Evolutionary conservation across 2,329 filamentous ascomycete species (phyloP), one percentile per base, ranked within the genome.

Genomic region (Aaosphaeria pasadenensis): DNA sequence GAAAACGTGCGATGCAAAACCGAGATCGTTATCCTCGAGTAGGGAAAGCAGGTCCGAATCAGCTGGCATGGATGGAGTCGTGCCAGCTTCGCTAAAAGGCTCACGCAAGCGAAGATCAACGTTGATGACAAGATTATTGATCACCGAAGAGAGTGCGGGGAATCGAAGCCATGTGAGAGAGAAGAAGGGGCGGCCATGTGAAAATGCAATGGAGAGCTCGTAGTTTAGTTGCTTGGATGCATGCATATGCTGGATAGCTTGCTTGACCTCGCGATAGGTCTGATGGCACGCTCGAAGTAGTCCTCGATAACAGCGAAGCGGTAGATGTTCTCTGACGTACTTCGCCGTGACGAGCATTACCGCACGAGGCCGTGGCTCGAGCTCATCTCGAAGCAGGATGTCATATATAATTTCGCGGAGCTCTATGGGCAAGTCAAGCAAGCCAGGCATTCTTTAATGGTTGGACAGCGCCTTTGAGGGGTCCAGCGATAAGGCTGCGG

Each of bases 121-220:
- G 35, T 65, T 64, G 46, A 66, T 60, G 36, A 54, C 44, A 2
- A 66, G 49, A 28, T 62, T 54, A 32, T 65, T 65, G 31, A 66
- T 57, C 2, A 56, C 58, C 7, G 60, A 54, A 31, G 60, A 65
- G 17, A 66, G 48, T 11, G 53, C 61, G 13, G 62, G 54, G 44
- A 66, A 63, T 9, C 48, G 54, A 30, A 59, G 47, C 63, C 63
- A 66, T 5, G 56, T 60, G 24, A 66, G 44, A 5, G 59, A 62
- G 24, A 65, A 66, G 48, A 59, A 66, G 2, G 63, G 63, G n/a
- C 62, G 58, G n/a, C 63, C 63, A 43, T 66, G 62, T 4, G 59
- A 64, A 45, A 66, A 65, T 0, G 56, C 58, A 6, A 64, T 56
- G 40, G 60, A 54, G 41, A 65, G 43, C 49, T 62, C 58, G 47